Base-by-base conservation (phyloP, 192 early-diverging fungal species). In the Umbelopsis isabellina region DNA sequence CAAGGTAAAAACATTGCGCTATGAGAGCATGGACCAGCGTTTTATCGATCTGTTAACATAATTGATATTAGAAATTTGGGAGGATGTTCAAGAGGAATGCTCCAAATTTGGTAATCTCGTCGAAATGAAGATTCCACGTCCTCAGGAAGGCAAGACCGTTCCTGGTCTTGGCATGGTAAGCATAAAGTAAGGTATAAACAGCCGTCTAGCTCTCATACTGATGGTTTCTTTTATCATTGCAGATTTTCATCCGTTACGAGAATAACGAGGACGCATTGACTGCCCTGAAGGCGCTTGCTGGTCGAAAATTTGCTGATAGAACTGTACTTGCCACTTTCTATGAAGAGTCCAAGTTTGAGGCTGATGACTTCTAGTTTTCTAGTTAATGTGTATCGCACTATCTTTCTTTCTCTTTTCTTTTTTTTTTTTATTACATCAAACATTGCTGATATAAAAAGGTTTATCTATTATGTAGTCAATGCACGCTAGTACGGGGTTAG, bases 21-120 rank as follows among this genome's bases (percentile, higher is more conserved):
- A 37, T 41, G 37, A 44, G 23, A 35, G 0, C 48, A 47, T 27
- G 16, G 2, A 16, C 7, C 61, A 4, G 1, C 2, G 51, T 5
- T 23, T 12, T 25, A 16, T 61, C 12, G 7, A 35, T 61, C 10
- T 61, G 2, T 53, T 61, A 15, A 61, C 11, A 10, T 64, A 52
- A 11, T 23, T 52, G 23, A 37, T 46, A 3, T 48, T 72, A 82
- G 96, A 98, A 67, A 96, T 98, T 68, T 33, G 91, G 51, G 92
- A 96, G 35, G 97, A 99, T 80, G 88, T 98, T 52, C 82, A 82
- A 21, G 94, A 95, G 20, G 97, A 99, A 76, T 96, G 94, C 76
- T 71, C 75, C 47, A 96, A 90, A 74, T 97, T 91, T 80, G 97
- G 97, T 15, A 72, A 71, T n/a, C 79, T 99, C n/a, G 49, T 76